Evolutionary conservation across 192 early-diverging fungal genomes (phyloP), one percentile per base, ranked within the genome.

Genomic region (Mortierella alpina): DNA sequence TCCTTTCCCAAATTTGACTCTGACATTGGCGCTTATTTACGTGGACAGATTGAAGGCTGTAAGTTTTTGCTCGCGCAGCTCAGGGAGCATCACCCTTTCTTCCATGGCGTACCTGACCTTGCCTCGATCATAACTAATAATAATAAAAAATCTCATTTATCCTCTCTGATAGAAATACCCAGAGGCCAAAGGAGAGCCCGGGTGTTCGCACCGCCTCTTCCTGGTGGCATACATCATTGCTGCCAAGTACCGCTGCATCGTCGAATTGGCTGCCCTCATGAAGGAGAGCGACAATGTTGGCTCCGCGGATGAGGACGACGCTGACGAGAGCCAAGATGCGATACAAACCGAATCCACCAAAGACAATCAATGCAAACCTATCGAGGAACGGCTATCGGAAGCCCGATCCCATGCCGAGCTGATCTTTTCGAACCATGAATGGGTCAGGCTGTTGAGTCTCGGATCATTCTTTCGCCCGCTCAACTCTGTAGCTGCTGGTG

Each of bases 161-260:
- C 51, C 4, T 42, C 18, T 55, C 50, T 66, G 67, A 20, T 80
- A 85, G 84, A 85, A 83, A 76, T 84, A 86, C 54, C 66, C 72
- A 13, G 81, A 75, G 17, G 79, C 80, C 7, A 83, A 83, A 49
- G 84, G 86, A 3, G 82, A 85, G 39, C 56, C 72, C 13, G 86
- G 86, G 31, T 86, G 83, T 63, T 84, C 83, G 14, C 84, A 82
- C 9, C 72, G 86, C 1, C 62, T 88, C 12, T 86, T 88, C 20
- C 67, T 88, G 22, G 85, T 85, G 5, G 86, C 86, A 2, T 88
- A 86, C 53, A 85, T 85, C 63, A 80, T 88, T 58, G 85, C 84
- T 7, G 75, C 84, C 17, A 88, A 88, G n/a, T 80, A 80, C 55
- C 65, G 77, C 18, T 80, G 77, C 55, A 72, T 64, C 47, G 77